phyloP scores from a whole-genome alignment of 768 basidiomycete species.

The Leccinum sublutescens region DNA sequence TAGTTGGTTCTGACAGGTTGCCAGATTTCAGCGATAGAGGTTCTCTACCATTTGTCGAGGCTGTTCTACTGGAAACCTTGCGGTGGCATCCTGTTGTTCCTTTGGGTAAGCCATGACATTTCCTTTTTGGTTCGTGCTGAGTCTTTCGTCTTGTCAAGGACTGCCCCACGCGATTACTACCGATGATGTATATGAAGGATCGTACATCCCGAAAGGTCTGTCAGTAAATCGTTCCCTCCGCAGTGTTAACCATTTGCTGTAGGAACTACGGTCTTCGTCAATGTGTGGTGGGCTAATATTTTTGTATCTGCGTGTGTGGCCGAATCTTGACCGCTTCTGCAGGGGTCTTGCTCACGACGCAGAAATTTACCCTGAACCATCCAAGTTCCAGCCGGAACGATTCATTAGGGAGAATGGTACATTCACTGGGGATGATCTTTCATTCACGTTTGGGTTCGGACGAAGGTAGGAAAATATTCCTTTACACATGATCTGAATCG shows the following conservation, averaged over 20 bases:
- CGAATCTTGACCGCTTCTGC: not conserved
- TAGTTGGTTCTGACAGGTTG: slow-evolving; percentile 21
- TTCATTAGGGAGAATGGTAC: slow-evolving; percentile 28
- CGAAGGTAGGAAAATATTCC: slow-evolving; percentile 17
- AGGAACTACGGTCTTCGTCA: slow-evolving; percentile 23
- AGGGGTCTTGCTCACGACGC: slow-evolving; percentile 42
- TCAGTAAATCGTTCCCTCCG: not conserved
- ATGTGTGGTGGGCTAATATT: slow-evolving; percentile 19
- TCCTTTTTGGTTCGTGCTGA: not conserved
- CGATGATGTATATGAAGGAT: slow-evolving; percentile 26
- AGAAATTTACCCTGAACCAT: slow-evolving; percentile 38
- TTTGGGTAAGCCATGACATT: slow-evolving; percentile 17
- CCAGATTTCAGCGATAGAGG: slow-evolving; percentile 23
- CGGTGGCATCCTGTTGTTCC: slow-evolving; percentile 26
- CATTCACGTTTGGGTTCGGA: slow-evolving; percentile 26
- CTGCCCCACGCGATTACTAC: slow-evolving; percentile 22
- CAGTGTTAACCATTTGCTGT: not conserved
- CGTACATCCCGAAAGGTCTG: slow-evolving; percentile 25
- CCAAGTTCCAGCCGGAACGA: slow-evolving; percentile 41
- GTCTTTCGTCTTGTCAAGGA: slow-evolving; percentile 9
- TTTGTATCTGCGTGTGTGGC: not conserved
- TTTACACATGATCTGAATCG: not conserved
- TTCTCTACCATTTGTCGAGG: slow-evolving; percentile 27
- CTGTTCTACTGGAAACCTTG: slow-evolving; percentile 21
- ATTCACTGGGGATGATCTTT: slow-evolving; percentile 3